phyloP scores from a whole-genome alignment of 768 basidiomycete genomes.

The Serendipita sp. region DNA sequence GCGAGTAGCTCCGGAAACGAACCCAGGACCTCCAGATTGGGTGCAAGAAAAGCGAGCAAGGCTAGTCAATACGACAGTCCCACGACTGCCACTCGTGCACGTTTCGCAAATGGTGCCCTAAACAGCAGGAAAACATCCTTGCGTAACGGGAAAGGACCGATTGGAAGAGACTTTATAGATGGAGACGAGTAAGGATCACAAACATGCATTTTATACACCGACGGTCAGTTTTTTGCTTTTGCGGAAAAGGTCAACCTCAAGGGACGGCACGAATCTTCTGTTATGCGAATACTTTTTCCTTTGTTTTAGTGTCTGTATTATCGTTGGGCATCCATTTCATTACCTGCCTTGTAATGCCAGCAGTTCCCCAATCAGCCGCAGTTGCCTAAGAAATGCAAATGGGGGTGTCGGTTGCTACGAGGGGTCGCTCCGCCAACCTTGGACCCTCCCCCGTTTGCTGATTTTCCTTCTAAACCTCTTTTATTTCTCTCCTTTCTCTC shows the following conservation, averaged over 20 bases:
- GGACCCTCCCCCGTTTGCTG: neutral
- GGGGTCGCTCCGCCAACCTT: neutral
- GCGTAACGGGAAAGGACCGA: neutral
- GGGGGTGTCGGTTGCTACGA: neutral
- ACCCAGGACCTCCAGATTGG: neutral
- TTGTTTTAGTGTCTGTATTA: neutral
- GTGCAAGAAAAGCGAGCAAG: neutral
- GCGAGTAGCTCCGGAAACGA: neutral
- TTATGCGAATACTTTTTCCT: neutral
- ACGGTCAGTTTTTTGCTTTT: no score
- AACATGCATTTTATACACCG: no score
- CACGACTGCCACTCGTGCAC: neutral
- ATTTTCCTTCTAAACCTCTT: slow-evolving; percentile 7
- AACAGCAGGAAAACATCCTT: neutral
- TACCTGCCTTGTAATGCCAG: neutral
- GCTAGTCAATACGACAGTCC: neutral
- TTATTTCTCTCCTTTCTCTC: neutral
- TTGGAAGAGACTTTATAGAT: neutral
- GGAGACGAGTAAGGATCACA: neutral
- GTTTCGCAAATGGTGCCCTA: neutral
- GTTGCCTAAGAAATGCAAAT: neutral
- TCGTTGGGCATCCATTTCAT: neutral
- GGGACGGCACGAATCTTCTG: neutral
- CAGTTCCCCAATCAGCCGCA: neutral
- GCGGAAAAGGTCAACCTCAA: no score